phyloP scores from a whole-genome alignment of 2,329 filamentous ascomycete species.

The Colletotrichum lupini region DNA sequence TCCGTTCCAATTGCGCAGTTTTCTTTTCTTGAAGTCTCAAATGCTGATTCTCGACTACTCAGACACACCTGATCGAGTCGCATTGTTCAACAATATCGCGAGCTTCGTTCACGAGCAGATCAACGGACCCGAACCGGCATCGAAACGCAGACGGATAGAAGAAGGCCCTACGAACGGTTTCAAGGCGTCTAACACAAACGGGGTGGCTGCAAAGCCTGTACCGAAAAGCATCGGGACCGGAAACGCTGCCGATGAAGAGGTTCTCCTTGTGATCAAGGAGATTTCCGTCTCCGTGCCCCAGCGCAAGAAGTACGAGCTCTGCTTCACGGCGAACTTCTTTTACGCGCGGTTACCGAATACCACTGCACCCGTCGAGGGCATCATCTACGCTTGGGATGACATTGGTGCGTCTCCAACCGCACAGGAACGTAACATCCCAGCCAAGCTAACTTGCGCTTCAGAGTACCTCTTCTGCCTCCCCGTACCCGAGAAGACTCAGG shows the following conservation, averaged over 20 bases:
- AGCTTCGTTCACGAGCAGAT: conserved; percentile 60
- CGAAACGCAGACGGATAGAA: conserved; percentile 66
- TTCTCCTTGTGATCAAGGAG: conserved; percentile 72
- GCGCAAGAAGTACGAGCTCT: conserved; percentile 75
- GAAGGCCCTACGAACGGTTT: conserved; percentile 45
- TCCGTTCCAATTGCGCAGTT: neutral
- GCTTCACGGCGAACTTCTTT: conserved; percentile 68
- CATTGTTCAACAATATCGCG: conserved; percentile 68
- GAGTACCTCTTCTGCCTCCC: conserved; percentile 73
- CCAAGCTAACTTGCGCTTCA: conserved; percentile 41
- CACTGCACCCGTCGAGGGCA: conserved; percentile 61
- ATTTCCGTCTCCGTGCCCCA: conserved; percentile 75
- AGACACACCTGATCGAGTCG: conserved; percentile 63
- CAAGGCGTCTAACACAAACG: conserved; percentile 39
- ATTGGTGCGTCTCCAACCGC: conserved; percentile 59
- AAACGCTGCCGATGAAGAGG: conserved; percentile 59
- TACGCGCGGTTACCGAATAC: conserved; percentile 67
- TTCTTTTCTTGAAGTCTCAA: neutral
- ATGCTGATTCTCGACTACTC: neutral
- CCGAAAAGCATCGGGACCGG: conserved; percentile 40
- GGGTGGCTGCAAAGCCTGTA: conserved; percentile 34
- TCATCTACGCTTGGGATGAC: conserved; percentile 69
- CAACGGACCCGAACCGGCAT: conserved; percentile 55
- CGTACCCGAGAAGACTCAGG: conserved; percentile 72
- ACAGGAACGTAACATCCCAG: neutral